Evolutionary conservation across 129 eudicot genomes (phyloP).

Genomic region (Glebionis coronaria): DNA sequence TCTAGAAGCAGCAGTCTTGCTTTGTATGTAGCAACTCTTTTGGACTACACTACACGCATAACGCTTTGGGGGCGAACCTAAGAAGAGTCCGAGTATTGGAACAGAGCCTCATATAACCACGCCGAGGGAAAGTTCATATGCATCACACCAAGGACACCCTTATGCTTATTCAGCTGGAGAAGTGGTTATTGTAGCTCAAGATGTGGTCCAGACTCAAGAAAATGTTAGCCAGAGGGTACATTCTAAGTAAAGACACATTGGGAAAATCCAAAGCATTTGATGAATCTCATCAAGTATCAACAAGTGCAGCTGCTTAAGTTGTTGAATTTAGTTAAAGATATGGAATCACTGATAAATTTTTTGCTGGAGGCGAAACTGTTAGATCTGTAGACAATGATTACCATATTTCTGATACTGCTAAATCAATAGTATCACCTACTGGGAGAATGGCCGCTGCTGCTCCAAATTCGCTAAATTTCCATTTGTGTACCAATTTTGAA

Average conservation of each 20-base stretch:
- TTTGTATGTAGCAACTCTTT: constrained; percentile 93
- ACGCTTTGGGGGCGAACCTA: constrained; percentile 76
- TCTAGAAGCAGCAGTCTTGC: constrained; percentile 85
- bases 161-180: constrained; percentile 73
- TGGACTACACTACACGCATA: constrained; percentile 85
- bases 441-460: constrained; percentile 83
- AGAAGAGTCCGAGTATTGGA: constrained; percentile 71
- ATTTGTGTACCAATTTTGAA: no score
- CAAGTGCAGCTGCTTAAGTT: constrained; percentile 85
- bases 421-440: constrained; percentile 60
- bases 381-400: constrained; percentile 63
- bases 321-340: constrained; percentile 76
- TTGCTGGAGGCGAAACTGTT: constrained; percentile 74
- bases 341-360: constrained; percentile 75
- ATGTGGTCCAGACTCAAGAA: constrained; percentile 79
- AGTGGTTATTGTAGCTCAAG: constrained; percentile 84
- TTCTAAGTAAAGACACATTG: constrained; percentile 64
- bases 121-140: constrained; percentile 49
- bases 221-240: constrained; percentile 75
- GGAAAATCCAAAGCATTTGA: constrained; percentile 82
- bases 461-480: no score
- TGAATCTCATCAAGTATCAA: constrained; percentile 90
- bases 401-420: constrained; percentile 61
- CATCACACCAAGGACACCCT: constrained; percentile 35
- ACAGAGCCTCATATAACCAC: constrained; percentile 42